phyloP scores from a whole-genome alignment of 2,329 filamentous ascomycete genomes.

The Microcyclosporella mali region DNA sequence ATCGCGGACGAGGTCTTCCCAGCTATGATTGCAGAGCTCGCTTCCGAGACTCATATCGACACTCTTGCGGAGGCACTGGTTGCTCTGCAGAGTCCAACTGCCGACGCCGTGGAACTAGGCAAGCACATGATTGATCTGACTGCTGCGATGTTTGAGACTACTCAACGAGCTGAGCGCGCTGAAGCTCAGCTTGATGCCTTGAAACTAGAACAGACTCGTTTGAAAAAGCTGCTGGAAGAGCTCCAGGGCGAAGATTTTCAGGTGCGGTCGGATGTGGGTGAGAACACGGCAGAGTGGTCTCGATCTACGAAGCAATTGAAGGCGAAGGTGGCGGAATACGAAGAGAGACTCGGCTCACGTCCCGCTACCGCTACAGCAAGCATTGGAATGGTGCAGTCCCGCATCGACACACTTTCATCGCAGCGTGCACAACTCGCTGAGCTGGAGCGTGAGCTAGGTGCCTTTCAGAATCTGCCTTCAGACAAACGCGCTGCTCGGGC shows the following conservation, averaged over 20 bases:
- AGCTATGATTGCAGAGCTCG: conserved; percentile 16
- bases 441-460: conserved; percentile 57
- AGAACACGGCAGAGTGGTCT: conserved; percentile 67
- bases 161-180: conserved; percentile 23
- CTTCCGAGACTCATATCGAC: conserved; percentile 27
- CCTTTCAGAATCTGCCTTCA: conserved; percentile 66
- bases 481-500: conserved; percentile 61
- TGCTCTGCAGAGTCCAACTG: conserved; percentile 30
- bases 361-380: conserved; percentile 36
- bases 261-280: conserved; percentile 53
- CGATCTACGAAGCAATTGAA: conserved; percentile 62
- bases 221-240: conserved; percentile 18
- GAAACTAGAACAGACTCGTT: conserved; percentile 18
- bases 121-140: conserved; percentile 12
- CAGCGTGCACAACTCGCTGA: conserved; percentile 54
- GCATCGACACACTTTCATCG: conserved; percentile 54
- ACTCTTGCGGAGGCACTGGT: conserved; percentile 35
- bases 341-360: conserved; percentile 30
- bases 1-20: conserved; percentile 17
- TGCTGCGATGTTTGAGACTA: conserved; percentile 22
- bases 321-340: conserved; percentile 61
- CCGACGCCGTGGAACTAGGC: conserved; percentile 23
- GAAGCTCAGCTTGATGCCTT: conserved; percentile 23
- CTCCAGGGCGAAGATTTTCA: conserved; percentile 30
- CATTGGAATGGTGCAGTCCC: conserved; percentile 52